Percentiles rank a stretch among this genome's conserved stretches.
These are phyloP conservation scores for Boletus tylopilopsis DNA, from an alignment of 768 basidiomycete genomes.

Conservation along the genomic window DNA sequence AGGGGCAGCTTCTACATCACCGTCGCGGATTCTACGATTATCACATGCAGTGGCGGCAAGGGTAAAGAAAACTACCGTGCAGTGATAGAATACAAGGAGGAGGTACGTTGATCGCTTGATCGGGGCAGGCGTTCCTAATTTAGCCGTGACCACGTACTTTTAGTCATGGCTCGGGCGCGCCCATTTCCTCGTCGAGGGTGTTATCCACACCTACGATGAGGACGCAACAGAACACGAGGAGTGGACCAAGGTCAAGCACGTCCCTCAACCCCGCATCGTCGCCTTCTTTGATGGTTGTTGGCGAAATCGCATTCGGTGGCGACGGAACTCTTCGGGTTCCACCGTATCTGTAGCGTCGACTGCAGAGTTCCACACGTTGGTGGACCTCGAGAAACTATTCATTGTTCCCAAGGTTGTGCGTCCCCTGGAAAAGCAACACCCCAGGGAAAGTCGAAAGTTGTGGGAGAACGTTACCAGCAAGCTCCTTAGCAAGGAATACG, in stretches of 20 bases:
- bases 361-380: slow-evolving; percentile 59
- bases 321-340: slow-evolving; percentile 51
- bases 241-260: slow-evolving; percentile 88
- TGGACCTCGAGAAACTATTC: slow-evolving; percentile 71
- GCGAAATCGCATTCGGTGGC: slow-evolving; percentile 81
- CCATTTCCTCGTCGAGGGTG: slow-evolving; percentile 81
- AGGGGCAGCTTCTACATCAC: slow-evolving; percentile 92
- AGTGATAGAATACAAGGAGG: slow-evolving; percentile 94
- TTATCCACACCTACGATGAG: slow-evolving; percentile 78
- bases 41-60: slow-evolving; percentile 75
- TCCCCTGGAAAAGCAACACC: slow-evolving; percentile 73
- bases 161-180: slow-evolving; percentile 89
- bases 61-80: slow-evolving; percentile 64
- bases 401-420: slow-evolving; percentile 83
- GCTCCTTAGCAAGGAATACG: slow-evolving; percentile 79
- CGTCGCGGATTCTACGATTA: slow-evolving; percentile 70
- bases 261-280: slow-evolving; percentile 72
- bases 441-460: slow-evolving; percentile 78
- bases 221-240: slow-evolving; percentile 59
- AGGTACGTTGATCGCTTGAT: slow-evolving; percentile 50
- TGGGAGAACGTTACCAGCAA: slow-evolving; percentile 83
- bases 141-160: not conserved
- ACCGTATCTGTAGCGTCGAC: slow-evolving; percentile 39
- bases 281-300: slow-evolving; percentile 88
- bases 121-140: not conserved